phyloP scores from a whole-genome alignment of 2,329 filamentous ascomycete genomes.

The Hypoxylon sp. region DNA sequence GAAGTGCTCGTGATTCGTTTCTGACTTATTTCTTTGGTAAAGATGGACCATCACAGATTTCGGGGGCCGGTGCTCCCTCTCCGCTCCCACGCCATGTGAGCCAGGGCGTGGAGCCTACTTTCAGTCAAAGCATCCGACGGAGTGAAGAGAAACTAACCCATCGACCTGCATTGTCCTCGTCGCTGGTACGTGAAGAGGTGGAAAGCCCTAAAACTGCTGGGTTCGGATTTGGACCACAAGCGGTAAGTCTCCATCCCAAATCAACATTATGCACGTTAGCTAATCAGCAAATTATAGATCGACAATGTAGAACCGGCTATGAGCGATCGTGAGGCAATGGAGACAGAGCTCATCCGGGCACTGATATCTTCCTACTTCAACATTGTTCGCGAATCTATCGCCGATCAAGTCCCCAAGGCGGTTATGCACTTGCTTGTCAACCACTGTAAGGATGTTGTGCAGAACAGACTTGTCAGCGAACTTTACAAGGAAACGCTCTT shows the following conservation, averaged over 20 bases:
- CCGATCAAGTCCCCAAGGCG: slow-evolving; percentile 97
- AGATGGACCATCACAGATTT: slow-evolving; percentile 70
- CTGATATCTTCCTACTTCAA: slow-evolving; percentile 99
- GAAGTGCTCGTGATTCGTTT: slow-evolving; percentile 85
- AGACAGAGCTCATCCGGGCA: slow-evolving; percentile 95
- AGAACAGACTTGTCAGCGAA: slow-evolving; percentile 94
- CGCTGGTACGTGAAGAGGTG: slow-evolving; percentile 41
- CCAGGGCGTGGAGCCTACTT: slow-evolving; percentile 80
- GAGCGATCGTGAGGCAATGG: slow-evolving; percentile 94
- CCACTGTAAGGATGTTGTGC: slow-evolving; percentile 96
- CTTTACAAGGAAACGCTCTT: slow-evolving; percentile 93
- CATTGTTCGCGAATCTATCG: slow-evolving; percentile 98
- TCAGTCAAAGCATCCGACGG: slow-evolving; percentile 84
- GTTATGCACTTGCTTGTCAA: slow-evolving; percentile 99
- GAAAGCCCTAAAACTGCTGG: slow-evolving; percentile 50
- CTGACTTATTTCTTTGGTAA: slow-evolving; percentile 99
- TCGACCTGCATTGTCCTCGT: slow-evolving; percentile 54
- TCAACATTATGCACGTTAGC: slow-evolving; percentile 13
- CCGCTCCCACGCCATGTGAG: slow-evolving; percentile 72
- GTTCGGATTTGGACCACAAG: slow-evolving; percentile 59
- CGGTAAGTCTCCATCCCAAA: slow-evolving; percentile 71
- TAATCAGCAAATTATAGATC: slow-evolving; percentile 51
- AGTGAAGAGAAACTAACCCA: slow-evolving; percentile 65
- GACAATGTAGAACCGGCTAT: slow-evolving; percentile 81
- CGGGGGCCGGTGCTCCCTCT: slow-evolving; percentile 52